Conservation (phyloP, 768 basidiomycete species). For the Boletus rufocinnamomeus region DNA sequence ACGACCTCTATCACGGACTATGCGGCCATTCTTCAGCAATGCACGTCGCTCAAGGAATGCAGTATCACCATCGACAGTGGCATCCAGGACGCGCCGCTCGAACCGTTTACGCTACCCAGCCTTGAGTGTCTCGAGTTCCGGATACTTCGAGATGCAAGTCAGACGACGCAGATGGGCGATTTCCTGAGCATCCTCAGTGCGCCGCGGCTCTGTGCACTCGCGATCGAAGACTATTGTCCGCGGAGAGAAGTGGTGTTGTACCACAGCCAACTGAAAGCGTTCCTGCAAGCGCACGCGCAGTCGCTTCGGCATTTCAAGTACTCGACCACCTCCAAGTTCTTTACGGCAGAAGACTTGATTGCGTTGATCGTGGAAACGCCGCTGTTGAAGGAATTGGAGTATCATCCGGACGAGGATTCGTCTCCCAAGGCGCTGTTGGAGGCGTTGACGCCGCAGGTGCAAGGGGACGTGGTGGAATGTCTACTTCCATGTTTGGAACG, state of each 20-base stretch:
- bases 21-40: conserved; percentile 20
- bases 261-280: conserved; percentile 14
- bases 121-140: conserved; percentile 23
- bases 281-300: conserved; percentile 14
- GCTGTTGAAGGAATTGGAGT: conserved; percentile 24
- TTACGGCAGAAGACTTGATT: conserved; percentile 22
- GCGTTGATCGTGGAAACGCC: conserved; percentile 21
- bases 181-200: conserved; percentile 17
- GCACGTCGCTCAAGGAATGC: conserved; percentile 26
- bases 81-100: conserved; percentile 8
- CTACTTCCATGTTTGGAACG: conserved; percentile 23
- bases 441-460: conserved; percentile 24
- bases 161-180: conserved; percentile 23
- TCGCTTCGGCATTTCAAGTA: conserved; percentile 19
- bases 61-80: conserved; percentile 17
- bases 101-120: conserved; percentile 14
- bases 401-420: conserved; percentile 25
- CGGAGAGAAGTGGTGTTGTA: conserved; percentile 17
- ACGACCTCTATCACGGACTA: conserved; percentile 25
- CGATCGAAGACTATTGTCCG: conserved; percentile 22
- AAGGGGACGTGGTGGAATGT: conserved; percentile 14
- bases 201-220: conserved; percentile 18
- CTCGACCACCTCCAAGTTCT: conserved; percentile 20
- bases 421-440: conserved; percentile 21
- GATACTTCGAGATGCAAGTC: conserved; percentile 17